phyloP scores from a whole-genome alignment of 129 eudicot species.

The Deinandra increscens region DNA sequence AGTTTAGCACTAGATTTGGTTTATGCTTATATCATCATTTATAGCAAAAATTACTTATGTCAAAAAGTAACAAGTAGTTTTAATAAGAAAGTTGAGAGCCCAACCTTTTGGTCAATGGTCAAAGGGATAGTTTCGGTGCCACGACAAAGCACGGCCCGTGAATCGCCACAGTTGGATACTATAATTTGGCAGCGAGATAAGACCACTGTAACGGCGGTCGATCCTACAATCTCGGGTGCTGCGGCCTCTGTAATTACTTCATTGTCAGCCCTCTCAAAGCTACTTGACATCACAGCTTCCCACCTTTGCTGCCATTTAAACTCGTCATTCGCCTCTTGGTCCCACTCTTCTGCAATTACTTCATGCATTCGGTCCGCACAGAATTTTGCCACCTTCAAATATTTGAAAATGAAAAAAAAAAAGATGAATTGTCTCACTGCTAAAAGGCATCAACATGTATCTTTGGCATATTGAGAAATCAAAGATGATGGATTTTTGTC shows the following conservation, averaged over 20 bases:
- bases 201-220: conserved; percentile 70
- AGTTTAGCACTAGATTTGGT: not conserved
- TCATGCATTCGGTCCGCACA: conserved; percentile 73
- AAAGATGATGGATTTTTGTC: not conserved
- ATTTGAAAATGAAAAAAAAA: not conserved
- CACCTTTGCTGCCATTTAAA: conserved; percentile 56
- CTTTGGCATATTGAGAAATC: not conserved
- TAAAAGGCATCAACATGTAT: not conserved
- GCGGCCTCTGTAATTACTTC: conserved; percentile 49
- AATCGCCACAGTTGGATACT: conserved; percentile 76
- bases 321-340: conserved; percentile 34
- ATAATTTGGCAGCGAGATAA: conserved; percentile 75
- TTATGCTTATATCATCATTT: too few species aligned
- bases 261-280: conserved; percentile 64
- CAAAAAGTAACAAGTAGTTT: too few species aligned
- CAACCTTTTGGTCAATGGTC: conserved; percentile 82
- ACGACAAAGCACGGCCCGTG: conserved; percentile 76
- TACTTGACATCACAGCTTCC: conserved; percentile 52
- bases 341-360: conserved; percentile 69
- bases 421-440: not conserved
- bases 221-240: conserved; percentile 80
- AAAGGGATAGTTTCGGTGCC: conserved; percentile 65
- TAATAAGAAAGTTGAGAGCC: not conserved
- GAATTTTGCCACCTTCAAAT: conserved; percentile 61
- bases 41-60: too few species aligned